phyloP scores from a whole-genome alignment of 2,329 filamentous ascomycete species.

The Chrysoporthe deuterocubensis region DNA sequence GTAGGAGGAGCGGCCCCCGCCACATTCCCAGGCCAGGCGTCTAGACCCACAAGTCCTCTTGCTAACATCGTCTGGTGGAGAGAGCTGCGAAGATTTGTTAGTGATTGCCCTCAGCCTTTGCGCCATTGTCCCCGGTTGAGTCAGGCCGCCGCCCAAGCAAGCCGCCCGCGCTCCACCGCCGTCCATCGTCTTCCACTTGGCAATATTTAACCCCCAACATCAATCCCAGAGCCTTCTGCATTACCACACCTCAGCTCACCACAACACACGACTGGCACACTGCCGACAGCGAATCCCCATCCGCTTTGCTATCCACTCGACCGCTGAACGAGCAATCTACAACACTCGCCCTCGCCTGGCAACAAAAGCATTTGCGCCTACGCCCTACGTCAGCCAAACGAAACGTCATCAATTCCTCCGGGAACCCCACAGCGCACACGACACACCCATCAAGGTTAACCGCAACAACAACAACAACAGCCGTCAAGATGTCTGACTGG shows the following conservation, averaged over 20 bases:
- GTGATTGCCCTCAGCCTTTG: not conserved
- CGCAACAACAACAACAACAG: slow-evolving; percentile 33
- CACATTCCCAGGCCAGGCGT: not conserved
- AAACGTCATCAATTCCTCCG: slow-evolving; percentile 22
- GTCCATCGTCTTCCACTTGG: slow-evolving; percentile 38
- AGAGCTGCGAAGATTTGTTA: not conserved
- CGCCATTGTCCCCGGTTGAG: slow-evolving; percentile 39
- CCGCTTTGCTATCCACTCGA: not conserved
- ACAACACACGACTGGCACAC: slow-evolving; percentile 24
- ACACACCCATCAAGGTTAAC: slow-evolving; percentile 16
- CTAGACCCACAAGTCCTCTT: not conserved
- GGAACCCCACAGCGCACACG: slow-evolving; percentile 27
- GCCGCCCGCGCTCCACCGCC: slow-evolving; percentile 33
- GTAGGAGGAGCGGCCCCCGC: not conserved
- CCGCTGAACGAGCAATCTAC: not conserved
- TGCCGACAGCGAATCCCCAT: not conserved
- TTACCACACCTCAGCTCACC: slow-evolving; percentile 6
- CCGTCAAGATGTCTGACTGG: slow-evolving; percentile 78
- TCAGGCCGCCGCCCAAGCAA: slow-evolving; percentile 28
- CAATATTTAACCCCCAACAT: slow-evolving; percentile 25
- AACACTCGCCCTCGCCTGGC: not conserved
- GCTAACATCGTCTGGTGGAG: not conserved
- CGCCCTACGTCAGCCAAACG: slow-evolving; percentile 28
- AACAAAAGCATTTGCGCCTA: not conserved
- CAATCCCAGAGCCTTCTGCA: slow-evolving; percentile 8